Evolutionary conservation across 108 stramenopile species (phyloP).

Genomic region (Nitzschia sp.): DNA sequence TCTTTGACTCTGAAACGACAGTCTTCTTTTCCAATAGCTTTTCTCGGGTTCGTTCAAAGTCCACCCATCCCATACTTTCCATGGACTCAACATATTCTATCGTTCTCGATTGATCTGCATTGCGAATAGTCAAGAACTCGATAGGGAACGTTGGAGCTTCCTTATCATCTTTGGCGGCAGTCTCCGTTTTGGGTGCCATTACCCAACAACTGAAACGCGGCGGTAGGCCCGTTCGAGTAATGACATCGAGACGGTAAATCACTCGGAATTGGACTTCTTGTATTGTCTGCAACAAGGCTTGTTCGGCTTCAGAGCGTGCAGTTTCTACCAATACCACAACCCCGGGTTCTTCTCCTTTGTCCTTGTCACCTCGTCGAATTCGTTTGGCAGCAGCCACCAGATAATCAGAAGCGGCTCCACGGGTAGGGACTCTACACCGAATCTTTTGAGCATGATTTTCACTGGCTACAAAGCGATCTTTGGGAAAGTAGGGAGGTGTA

Average conservation of each 20-base stretch:
- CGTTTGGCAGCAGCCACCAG: constrained; percentile 20
- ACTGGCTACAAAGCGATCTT: constrained; percentile 35
- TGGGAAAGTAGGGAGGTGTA: constrained; percentile 39
- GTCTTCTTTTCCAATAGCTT: not conserved
- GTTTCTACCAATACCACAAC: constrained; percentile 37
- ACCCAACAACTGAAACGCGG: constrained; percentile 42
- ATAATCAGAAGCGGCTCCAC: constrained; percentile 36
- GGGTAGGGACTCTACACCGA: constrained; percentile 36
- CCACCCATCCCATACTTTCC: constrained; percentile 42
- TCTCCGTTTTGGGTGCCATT: constrained; percentile 5
- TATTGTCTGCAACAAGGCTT: constrained; percentile 15
- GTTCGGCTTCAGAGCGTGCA: constrained; percentile 23
- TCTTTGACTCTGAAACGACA: too few relatives aligned
- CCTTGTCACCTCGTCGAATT: constrained; percentile 11
- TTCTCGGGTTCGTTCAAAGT: constrained; percentile 32
- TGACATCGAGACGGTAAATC: constrained; percentile 27
- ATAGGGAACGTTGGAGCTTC: constrained; percentile 17
- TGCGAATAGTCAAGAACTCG: constrained; percentile 31
- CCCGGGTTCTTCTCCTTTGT: constrained; percentile 5
- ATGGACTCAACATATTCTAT: constrained; percentile 32
- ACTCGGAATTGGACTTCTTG: constrained; percentile 7
- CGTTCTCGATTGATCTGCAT: constrained; percentile 26
- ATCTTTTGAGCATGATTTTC: constrained; percentile 38
- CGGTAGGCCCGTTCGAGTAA: constrained; percentile 31
- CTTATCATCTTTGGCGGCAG: not conserved